Conservation (phyloP, 345 rosid species). For the Eucalyptus guilfoylei region DNA sequence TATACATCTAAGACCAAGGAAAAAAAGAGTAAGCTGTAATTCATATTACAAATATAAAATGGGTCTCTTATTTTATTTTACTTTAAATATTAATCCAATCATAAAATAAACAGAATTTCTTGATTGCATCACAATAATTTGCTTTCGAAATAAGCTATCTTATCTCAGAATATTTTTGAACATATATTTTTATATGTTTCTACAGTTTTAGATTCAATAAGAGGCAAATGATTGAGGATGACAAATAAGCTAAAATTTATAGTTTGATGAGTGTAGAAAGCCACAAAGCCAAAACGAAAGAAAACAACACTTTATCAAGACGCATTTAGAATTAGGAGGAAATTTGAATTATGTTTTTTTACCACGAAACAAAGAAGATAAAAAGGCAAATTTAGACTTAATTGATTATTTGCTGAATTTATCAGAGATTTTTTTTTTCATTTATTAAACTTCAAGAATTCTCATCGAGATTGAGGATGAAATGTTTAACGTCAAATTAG, state of each 20-base stretch:
- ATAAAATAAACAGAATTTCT: background rate
- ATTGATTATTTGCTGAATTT: background rate
- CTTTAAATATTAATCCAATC: background rate
- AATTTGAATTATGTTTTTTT: background rate
- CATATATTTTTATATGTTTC: background rate
- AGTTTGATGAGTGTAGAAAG: background rate
- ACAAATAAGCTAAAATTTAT: background rate
- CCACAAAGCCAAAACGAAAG: background rate
- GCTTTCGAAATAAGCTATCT: background rate
- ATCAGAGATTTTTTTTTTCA: background rate
- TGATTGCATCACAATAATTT: background rate
- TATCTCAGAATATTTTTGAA: background rate
- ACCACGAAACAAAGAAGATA: background rate
- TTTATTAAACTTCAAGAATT: background rate
- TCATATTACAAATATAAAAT: background rate
- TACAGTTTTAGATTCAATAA: background rate
- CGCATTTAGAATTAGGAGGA: background rate
- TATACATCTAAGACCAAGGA: background rate
- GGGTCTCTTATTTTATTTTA: background rate
- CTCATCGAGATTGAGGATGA: background rate
- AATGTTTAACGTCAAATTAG: background rate
- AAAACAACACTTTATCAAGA: background rate
- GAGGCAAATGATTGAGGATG: background rate
- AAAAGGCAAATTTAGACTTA: background rate
- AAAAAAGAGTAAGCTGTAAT: background rate